These are phyloP conservation scores for Beauveria asiatica DNA, from an alignment of 2,329 filamentous ascomycete genomes.

Conservation along the genomic window DNA sequence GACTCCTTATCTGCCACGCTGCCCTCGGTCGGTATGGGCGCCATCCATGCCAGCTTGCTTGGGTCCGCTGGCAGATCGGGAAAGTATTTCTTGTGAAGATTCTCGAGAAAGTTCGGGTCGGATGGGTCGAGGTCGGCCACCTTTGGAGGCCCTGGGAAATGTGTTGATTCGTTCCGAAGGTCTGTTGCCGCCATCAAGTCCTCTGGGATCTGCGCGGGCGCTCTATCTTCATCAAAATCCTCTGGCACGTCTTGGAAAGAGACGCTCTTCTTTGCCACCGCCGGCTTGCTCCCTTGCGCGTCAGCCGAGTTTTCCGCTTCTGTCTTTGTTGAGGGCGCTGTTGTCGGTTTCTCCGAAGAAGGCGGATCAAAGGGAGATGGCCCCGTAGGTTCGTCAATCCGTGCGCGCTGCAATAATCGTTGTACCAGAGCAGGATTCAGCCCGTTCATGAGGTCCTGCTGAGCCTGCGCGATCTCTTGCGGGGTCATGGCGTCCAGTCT, in stretches of 20 bases:
- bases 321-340: neutral
- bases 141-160: constrained; percentile 50
- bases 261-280: constrained; percentile 20
- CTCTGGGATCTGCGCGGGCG: constrained; percentile 31
- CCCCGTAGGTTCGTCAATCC: constrained; percentile 54
- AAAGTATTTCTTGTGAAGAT: constrained; percentile 90
- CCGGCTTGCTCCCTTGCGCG: neutral
- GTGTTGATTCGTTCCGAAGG: constrained; percentile 36
- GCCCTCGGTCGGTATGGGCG: constrained; percentile 56
- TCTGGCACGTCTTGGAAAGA: constrained; percentile 13
- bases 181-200: constrained; percentile 36
- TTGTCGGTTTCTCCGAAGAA: constrained; percentile 13
- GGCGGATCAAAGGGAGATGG: constrained; percentile 35
- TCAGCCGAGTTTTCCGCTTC: neutral
- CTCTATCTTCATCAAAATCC: constrained; percentile 33
- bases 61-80: constrained; percentile 79
- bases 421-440: constrained; percentile 70
- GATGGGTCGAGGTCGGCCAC: constrained; percentile 72
- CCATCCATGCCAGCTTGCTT: constrained; percentile 83
- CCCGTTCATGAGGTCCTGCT: constrained; percentile 68
- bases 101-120: constrained; percentile 72
- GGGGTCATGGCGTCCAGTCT: constrained; percentile 70
- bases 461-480: constrained; percentile 72
- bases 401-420: constrained; percentile 66
- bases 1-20: constrained; percentile 59